A percentile compares a stretch with the other conserved stretches of the same genome.
phyloP scores from a whole-genome alignment of 2,329 filamentous ascomycete species.

The Colletotrichum shisoi region DNA sequence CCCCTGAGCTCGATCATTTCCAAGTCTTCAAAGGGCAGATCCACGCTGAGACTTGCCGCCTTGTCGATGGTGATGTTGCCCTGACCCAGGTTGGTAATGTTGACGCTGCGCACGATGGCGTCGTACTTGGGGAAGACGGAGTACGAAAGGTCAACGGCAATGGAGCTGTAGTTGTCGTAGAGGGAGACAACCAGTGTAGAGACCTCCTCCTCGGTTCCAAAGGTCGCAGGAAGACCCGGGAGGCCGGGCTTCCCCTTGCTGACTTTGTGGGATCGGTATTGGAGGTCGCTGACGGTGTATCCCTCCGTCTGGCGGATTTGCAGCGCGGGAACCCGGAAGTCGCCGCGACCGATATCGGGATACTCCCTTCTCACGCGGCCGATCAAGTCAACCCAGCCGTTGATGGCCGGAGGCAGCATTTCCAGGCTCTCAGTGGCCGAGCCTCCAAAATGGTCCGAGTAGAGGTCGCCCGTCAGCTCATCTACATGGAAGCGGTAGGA shows the following conservation, averaged over 20 bases:
- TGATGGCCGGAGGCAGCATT: slow-evolving; percentile 48
- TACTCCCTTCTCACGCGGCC: slow-evolving; percentile 66
- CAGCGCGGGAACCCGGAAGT: slow-evolving; percentile 68
- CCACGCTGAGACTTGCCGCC: slow-evolving; percentile 67
- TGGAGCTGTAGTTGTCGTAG: slow-evolving; percentile 65
- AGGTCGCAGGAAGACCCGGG: slow-evolving; percentile 66
- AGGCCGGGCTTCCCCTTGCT: slow-evolving; percentile 64
- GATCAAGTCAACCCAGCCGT: slow-evolving; percentile 63
- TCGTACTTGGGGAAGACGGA: slow-evolving; percentile 70
- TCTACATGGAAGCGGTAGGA: slow-evolving; percentile 73
- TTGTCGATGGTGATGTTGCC: slow-evolving; percentile 62
- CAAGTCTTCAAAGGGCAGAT: slow-evolving; percentile 66
- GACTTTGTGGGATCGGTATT: slow-evolving; percentile 65
- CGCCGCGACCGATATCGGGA: slow-evolving; percentile 69
- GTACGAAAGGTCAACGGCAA: slow-evolving; percentile 67
- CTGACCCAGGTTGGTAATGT: slow-evolving; percentile 66
- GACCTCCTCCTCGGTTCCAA: slow-evolving; percentile 63
- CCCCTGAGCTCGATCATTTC: slow-evolving; percentile 69
- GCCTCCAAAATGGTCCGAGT: slow-evolving; percentile 69
- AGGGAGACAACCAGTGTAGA: slow-evolving; percentile 66
- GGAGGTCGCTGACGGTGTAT: slow-evolving; percentile 65
- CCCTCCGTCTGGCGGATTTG: slow-evolving; percentile 67
- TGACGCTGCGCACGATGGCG: slow-evolving; percentile 68
- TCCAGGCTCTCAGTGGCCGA: slow-evolving; percentile 57
- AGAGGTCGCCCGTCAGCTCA: slow-evolving; percentile 61